phyloP scores from a whole-genome alignment of 257 asterid genomes.

The Nicotiana knightiana region DNA sequence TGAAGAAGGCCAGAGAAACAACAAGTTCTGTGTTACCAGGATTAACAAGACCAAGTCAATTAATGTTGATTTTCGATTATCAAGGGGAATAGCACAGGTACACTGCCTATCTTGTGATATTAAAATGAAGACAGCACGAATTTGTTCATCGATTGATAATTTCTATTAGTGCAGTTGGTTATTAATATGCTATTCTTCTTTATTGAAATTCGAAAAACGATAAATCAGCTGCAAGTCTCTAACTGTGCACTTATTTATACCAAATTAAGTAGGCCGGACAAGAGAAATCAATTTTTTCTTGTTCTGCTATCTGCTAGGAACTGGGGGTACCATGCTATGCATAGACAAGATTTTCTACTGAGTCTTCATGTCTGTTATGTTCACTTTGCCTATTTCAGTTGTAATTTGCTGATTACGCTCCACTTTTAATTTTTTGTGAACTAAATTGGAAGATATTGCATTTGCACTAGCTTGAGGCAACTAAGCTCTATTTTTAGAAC shows the following conservation, averaged over 20 bases:
- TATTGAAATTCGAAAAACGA: not conserved
- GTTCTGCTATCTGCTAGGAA: not conserved
- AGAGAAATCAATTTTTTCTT: not conserved
- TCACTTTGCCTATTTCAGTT: slow-evolving; percentile 5
- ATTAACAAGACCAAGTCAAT: slow-evolving; percentile 76
- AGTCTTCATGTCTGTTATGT: not conserved
- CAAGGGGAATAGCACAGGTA: slow-evolving; percentile 98
- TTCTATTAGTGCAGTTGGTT: not conserved
- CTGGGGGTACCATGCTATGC: not conserved
- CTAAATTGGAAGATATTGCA: not conserved
- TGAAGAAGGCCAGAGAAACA: slow-evolving; percentile 53
- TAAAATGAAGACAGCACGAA: not conserved
- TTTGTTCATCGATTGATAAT: not conserved
- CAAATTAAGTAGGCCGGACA: not conserved
- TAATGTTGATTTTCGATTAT: slow-evolving; percentile 88
- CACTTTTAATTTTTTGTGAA: not conserved
- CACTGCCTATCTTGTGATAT: slow-evolving; percentile 17
- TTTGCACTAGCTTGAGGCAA: not conserved
- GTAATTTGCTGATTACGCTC: not conserved
- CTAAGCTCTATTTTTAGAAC: not conserved
- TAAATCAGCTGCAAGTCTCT: not conserved
- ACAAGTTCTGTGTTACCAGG: slow-evolving; percentile 64
- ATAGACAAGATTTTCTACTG: not conserved
- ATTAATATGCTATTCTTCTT: not conserved
- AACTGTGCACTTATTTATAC: not conserved